phyloP scores from a whole-genome alignment of 2,329 filamentous ascomycete species.

The Ascochyta rabiei region DNA sequence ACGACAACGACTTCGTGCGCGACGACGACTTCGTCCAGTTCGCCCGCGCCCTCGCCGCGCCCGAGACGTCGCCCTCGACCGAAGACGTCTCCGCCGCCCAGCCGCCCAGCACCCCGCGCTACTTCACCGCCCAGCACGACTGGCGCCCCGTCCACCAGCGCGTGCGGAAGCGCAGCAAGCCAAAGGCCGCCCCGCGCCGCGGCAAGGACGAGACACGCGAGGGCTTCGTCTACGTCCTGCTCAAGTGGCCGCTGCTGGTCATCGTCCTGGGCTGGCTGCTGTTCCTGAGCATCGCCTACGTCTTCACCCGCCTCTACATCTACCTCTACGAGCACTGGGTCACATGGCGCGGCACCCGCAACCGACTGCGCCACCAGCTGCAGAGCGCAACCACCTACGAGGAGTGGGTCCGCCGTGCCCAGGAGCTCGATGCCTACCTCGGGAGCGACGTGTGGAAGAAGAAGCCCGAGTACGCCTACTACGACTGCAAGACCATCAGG shows the following conservation, averaged over 20 bases:
- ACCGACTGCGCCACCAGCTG: slow-evolving; percentile 73
- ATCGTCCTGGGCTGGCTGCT: slow-evolving; percentile 81
- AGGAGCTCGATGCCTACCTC: slow-evolving; percentile 78
- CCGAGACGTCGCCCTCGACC: slow-evolving; percentile 72
- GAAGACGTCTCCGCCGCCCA: slow-evolving; percentile 58
- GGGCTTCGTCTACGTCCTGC: slow-evolving; percentile 83
- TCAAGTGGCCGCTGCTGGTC: slow-evolving; percentile 90
- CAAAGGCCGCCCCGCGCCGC: slow-evolving; percentile 48
- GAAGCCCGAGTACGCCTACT: slow-evolving; percentile 75
- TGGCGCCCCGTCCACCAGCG: slow-evolving; percentile 88
- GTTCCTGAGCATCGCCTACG: slow-evolving; percentile 74
- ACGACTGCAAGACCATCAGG: slow-evolving; percentile 83
- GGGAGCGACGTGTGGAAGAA: slow-evolving; percentile 83
- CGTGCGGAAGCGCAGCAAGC: slow-evolving; percentile 57
- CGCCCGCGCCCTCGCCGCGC: slow-evolving; percentile 78
- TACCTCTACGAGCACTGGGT: slow-evolving; percentile 90
- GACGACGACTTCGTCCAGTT: slow-evolving; percentile 78
- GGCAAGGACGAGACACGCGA: slow-evolving; percentile 90
- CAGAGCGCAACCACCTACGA: slow-evolving; percentile 74
- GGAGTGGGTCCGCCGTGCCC: slow-evolving; percentile 83
- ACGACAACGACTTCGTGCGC: slow-evolving; percentile 75
- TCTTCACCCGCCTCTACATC: slow-evolving; percentile 86
- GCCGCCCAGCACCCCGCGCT: slow-evolving; percentile 56
- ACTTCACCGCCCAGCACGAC: slow-evolving; percentile 91
- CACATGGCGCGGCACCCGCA: slow-evolving; percentile 82